These are phyloP conservation scores for Cladophialophora yegresii DNA, from an alignment of 2,329 filamentous ascomycete species.

Conservation along the genomic window DNA sequence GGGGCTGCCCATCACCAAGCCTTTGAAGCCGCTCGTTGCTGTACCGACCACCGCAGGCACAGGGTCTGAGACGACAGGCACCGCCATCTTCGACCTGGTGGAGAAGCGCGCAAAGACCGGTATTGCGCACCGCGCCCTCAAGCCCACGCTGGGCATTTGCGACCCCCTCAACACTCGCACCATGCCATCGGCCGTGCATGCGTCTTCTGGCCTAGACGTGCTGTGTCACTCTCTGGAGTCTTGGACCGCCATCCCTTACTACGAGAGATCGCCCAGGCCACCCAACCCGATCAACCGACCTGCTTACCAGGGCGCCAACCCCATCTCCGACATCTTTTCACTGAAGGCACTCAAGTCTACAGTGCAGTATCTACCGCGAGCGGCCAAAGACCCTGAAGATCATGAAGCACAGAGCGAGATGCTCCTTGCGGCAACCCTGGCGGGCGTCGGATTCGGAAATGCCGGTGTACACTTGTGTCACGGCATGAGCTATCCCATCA, in stretches of 20 bases:
- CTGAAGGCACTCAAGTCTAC: conserved; percentile 79
- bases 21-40: conserved; percentile 74
- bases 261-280: conserved; percentile 80
- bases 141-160: conserved; percentile 88
- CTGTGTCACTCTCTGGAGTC: conserved; percentile 93
- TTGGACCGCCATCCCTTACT: conserved; percentile 96
- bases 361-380: conserved; percentile 87
- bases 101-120: conserved; percentile 90
- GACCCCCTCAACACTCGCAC: conserved; percentile 88
- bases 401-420: conserved; percentile 91
- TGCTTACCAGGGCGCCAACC: conserved; percentile 95
- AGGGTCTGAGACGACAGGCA: conserved; percentile 92
- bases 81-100: conserved; percentile 95
- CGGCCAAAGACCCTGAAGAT: conserved; percentile 85
- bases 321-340: conserved; percentile 96
- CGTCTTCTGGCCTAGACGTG: conserved; percentile 88
- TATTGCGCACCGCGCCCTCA: conserved; percentile 91
- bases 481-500: conserved; percentile 97
- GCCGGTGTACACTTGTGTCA: conserved; percentile 89
- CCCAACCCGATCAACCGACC: conserved; percentile 86
- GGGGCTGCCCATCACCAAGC: conserved; percentile 71
- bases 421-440: conserved; percentile 89
- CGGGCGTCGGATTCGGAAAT: conserved; percentile 95
- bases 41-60: conserved; percentile 85
- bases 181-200: conserved; percentile 93